These are phyloP conservation scores for Phytophthora aleatoria DNA, from an alignment of 352 stramenopile species.

Conservation along the genomic window DNA sequence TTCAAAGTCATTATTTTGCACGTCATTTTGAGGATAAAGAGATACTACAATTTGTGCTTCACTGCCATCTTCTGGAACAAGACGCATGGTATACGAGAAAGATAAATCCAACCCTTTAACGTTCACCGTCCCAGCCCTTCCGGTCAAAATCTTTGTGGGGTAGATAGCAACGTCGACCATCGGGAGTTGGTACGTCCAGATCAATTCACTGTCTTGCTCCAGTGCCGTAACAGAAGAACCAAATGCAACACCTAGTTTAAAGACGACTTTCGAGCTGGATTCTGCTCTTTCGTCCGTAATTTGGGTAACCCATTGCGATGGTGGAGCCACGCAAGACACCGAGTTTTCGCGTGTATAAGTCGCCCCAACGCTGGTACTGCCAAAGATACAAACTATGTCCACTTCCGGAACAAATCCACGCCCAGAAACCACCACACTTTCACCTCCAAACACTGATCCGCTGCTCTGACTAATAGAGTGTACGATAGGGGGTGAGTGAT, in stretches of 20 bases:
- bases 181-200: conserved; percentile 32
- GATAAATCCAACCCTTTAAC: conserved; percentile 17
- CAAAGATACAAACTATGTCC: conserved; percentile 35
- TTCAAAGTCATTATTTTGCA: background rate
- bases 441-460: conserved; percentile 38
- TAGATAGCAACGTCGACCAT: conserved; percentile 9
- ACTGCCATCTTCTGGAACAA: conserved; percentile 4
- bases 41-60: background rate
- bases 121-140: background rate
- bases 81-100: conserved; percentile 8
- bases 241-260: background rate
- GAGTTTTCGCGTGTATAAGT: conserved; percentile 18
- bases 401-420: conserved; percentile 27
- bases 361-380: background rate
- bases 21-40: conserved; percentile 7
- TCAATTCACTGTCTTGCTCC: conserved; percentile 8
- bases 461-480: conserved; percentile 11
- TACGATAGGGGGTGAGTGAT: conserved; percentile 23
- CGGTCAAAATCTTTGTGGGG: conserved; percentile 7
- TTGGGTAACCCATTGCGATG: conserved; percentile 21
- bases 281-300: background rate
- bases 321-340: conserved; percentile 31
- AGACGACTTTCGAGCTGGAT: conserved; percentile 4
- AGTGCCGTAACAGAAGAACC: background rate
- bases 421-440: conserved; percentile 28